These are phyloP conservation scores for Ascomycota sp. DNA, from an alignment of 2,329 filamentous ascomycete species.

Conservation along the genomic window DNA sequence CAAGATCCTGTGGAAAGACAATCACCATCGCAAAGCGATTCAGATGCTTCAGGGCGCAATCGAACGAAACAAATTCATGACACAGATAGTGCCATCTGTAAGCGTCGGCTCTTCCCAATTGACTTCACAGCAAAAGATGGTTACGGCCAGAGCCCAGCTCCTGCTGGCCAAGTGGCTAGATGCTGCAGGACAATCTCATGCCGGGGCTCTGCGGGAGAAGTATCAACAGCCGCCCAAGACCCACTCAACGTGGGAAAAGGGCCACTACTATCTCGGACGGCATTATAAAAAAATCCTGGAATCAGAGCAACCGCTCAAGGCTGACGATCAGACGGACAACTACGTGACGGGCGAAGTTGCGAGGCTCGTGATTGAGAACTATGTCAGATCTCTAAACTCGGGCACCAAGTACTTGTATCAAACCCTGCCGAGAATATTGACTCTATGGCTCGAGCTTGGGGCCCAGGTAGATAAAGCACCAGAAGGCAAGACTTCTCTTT, in stretches of 20 bases:
- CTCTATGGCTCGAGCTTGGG: slow-evolving; percentile 82
- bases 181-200: slow-evolving; percentile 77
- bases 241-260: slow-evolving; percentile 67
- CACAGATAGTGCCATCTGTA: slow-evolving; percentile 16
- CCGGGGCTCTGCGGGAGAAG: slow-evolving; percentile 52
- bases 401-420: slow-evolving; percentile 94
- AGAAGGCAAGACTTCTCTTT: slow-evolving; percentile 29
- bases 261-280: slow-evolving; percentile 86
- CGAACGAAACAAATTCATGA: slow-evolving; percentile 50
- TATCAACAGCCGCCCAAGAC: slow-evolving; percentile 65
- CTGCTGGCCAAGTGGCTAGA: slow-evolving; percentile 94
- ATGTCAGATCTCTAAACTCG: slow-evolving; percentile 62
- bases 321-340: slow-evolving; percentile 53
- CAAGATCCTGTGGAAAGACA: slow-evolving; percentile 76
- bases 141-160: slow-evolving; percentile 61
- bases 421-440: slow-evolving; percentile 74
- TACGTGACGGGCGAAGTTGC: slow-evolving; percentile 64
- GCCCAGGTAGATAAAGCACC: slow-evolving; percentile 44
- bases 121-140: slow-evolving; percentile 30
- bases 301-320: slow-evolving; percentile 56
- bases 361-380: slow-evolving; percentile 82
- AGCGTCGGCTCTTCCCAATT: slow-evolving; percentile 12
- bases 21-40: slow-evolving; percentile 84
- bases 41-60: slow-evolving; percentile 77
- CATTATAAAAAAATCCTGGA: slow-evolving; percentile 95